These are phyloP conservation scores for Stellera chamaejasme DNA, from an alignment of 345 rosid species.

Conservation along the genomic window DNA sequence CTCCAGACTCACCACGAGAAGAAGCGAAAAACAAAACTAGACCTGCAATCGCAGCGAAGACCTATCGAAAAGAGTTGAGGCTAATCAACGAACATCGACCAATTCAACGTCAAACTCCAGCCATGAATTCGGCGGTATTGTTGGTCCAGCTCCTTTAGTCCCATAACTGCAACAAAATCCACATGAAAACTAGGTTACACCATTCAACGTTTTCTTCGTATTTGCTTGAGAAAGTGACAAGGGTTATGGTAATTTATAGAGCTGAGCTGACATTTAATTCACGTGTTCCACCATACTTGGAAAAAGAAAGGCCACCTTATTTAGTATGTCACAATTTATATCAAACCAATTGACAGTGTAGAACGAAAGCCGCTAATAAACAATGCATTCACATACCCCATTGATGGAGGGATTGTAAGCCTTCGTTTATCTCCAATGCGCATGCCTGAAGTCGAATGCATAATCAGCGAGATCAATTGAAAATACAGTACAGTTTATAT, in stretches of 20 bases:
- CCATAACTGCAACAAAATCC: conserved; percentile 39
- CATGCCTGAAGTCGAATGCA: conserved; percentile 38
- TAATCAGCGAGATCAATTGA: not conserved
- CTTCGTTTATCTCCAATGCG: conserved; percentile 67
- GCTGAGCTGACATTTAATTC: not conserved
- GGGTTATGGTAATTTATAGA: too few species aligned
- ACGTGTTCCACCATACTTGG: not conserved
- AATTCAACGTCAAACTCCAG: conserved; percentile 57
- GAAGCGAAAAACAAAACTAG: too few species aligned
- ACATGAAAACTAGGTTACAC: not conserved
- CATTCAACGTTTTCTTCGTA: too few species aligned
- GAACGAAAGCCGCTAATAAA: not conserved
- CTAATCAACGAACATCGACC: conserved; percentile 30
- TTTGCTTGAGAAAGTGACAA: too few species aligned
- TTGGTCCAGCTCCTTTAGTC: conserved; percentile 26
- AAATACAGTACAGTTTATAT: not conserved
- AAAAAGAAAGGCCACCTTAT: not conserved
- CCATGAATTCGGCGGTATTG: conserved; percentile 58
- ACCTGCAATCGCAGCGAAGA: too few species aligned
- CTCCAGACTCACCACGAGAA: too few species aligned
- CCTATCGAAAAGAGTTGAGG: too few species aligned
- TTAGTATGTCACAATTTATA: not conserved
- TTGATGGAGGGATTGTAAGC: conserved; percentile 58
- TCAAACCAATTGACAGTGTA: not conserved
- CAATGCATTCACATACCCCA: conserved; percentile 37